A percentile compares a stretch with the other conserved stretches of the same genome.
These are phyloP conservation scores for Zymoseptoria pseudotritici DNA, from an alignment of 2,329 filamentous ascomycete genomes.

Conservation along the genomic window DNA sequence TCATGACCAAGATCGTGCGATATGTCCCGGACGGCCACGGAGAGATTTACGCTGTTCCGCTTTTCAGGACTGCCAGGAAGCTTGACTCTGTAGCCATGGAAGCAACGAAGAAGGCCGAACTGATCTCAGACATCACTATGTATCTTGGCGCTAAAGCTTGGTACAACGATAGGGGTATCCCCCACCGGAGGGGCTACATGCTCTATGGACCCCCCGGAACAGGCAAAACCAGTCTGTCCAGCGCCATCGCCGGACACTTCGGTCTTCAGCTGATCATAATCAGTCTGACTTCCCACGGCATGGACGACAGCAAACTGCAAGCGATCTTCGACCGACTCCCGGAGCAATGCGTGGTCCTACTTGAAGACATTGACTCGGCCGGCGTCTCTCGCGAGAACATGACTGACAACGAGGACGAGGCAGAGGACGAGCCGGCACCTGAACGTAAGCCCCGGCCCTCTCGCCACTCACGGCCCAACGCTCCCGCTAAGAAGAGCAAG, in stretches of 20 bases:
- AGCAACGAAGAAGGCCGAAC: constrained; percentile 52
- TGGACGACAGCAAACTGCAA: constrained; percentile 93
- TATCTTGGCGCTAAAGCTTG: constrained; percentile 67
- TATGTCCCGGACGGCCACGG: constrained; percentile 4
- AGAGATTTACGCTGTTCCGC: constrained; percentile 29
- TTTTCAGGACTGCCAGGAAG: constrained; percentile 55
- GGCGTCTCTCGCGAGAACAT: constrained; percentile 76
- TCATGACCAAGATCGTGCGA: constrained; percentile 16
- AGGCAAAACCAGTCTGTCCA: constrained; percentile 90
- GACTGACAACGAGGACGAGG: background rate
- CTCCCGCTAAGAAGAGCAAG: background rate
- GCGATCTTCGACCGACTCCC: constrained; percentile 97
- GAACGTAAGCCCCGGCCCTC: background rate
- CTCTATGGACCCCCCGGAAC: constrained; percentile 94
- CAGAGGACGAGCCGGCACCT: background rate
- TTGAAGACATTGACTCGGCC: constrained; percentile 92
- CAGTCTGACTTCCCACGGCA: constrained; percentile 88
- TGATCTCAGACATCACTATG: constrained; percentile 65
- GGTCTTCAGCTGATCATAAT: constrained; percentile 95
- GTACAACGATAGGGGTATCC: constrained; percentile 75
- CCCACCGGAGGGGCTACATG: constrained; percentile 61
- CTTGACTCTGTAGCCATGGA: constrained; percentile 69
- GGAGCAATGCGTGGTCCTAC: constrained; percentile 98
- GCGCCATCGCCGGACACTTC: constrained; percentile 91
- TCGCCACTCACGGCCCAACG: no score